These are phyloP conservation scores for Cercospora sp. DNA, from an alignment of 2,329 filamentous ascomycete genomes.

Conservation along the genomic window DNA sequence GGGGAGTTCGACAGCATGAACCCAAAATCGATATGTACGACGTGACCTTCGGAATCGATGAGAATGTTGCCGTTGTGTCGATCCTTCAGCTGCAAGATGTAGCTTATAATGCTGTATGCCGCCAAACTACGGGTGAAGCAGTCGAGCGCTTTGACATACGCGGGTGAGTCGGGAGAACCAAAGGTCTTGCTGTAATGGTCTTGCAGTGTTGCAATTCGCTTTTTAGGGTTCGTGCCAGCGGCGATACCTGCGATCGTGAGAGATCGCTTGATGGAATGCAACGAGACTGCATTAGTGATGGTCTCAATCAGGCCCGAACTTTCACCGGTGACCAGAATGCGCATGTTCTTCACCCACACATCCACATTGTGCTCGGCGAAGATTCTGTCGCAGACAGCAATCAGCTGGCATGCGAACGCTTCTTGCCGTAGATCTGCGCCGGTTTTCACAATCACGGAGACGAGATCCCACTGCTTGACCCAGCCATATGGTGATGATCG, in stretches of 20 bases:
- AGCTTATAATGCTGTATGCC: conserved; percentile 82
- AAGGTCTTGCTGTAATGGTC: conserved; percentile 82
- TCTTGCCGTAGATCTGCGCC: conserved; percentile 75
- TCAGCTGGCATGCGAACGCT: conserved; percentile 83
- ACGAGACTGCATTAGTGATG: conserved; percentile 83
- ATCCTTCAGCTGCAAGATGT: conserved; percentile 81
- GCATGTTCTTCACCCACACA: conserved; percentile 89
- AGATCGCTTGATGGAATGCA: conserved; percentile 81
- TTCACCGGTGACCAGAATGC: conserved; percentile 81
- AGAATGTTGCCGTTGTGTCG: conserved; percentile 84
- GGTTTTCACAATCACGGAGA: conserved; percentile 86
- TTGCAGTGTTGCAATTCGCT: conserved; percentile 75
- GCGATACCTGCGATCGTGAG: conserved; percentile 75
- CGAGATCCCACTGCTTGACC: conserved; percentile 87
- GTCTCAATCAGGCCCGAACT: conserved; percentile 83
- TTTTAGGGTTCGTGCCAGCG: conserved; percentile 70
- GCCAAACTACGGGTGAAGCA: conserved; percentile 81
- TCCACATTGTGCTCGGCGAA: conserved; percentile 73
- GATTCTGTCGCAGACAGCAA: conserved; percentile 77
- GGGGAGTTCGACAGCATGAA: conserved; percentile 89
- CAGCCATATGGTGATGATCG: conserved; percentile 82
- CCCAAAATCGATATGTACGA: conserved; percentile 86
- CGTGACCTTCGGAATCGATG: conserved; percentile 81
- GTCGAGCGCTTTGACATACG: conserved; percentile 70
- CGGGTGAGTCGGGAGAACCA: conserved; percentile 66